Evolutionary conservation across 306 rosid genomes (phyloP).

Genomic region (Quercus suber): DNA sequence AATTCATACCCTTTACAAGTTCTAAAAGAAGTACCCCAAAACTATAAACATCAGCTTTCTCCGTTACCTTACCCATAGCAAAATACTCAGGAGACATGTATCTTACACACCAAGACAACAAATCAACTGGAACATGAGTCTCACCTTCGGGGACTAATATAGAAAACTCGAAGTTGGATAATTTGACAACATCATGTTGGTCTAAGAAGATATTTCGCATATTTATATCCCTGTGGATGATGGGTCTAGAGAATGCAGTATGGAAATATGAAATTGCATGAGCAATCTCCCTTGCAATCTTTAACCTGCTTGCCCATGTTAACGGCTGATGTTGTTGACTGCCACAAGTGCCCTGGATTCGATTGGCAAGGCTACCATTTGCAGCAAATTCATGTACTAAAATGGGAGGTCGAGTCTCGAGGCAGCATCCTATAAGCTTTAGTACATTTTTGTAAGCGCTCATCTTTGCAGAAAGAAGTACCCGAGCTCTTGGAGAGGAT

Average conservation of each 20-base stretch:
- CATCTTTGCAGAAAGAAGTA: constrained; percentile 28
- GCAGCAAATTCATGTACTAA: background rate
- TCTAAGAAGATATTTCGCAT: background rate
- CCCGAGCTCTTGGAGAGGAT: constrained; percentile 44
- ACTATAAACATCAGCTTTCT: constrained; percentile 5
- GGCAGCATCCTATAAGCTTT: too few species aligned
- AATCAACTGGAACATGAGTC: background rate
- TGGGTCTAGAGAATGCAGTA: background rate
- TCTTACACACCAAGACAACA: too few species aligned
- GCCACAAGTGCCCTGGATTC: background rate
- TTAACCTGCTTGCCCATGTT: background rate
- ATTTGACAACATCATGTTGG: background rate
- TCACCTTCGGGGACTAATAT: constrained; percentile 4
- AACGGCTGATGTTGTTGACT: background rate
- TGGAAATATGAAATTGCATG: background rate
- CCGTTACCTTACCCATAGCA: background rate
- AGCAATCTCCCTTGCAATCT: background rate
- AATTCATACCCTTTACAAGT: background rate
- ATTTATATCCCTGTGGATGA: constrained; percentile 7
- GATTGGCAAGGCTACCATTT: background rate
- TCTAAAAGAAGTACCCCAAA: constrained; percentile 3
- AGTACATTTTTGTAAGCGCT: too few species aligned
- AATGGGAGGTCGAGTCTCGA: too few species aligned
- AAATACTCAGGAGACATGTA: too few species aligned
- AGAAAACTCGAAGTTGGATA: background rate